A percentile compares a stretch with the other conserved stretches of the same genome.
Conservation (phyloP, 1,284 basidiomycete genomes). For the Irpex sp. region DNA sequence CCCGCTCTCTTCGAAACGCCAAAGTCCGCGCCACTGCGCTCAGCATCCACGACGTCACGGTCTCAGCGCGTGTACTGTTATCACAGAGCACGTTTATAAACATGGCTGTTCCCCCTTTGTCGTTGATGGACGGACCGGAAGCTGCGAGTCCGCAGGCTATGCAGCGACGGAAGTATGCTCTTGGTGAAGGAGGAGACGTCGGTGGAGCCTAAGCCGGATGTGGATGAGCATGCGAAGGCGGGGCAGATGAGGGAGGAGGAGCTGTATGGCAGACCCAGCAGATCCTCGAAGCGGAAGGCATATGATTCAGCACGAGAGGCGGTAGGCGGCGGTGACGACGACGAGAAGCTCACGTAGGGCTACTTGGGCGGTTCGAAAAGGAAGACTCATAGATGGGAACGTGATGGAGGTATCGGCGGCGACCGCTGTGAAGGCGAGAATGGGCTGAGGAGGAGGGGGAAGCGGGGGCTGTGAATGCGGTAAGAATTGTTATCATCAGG, state of each 20-base stretch:
- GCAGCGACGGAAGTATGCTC: slow-evolving; percentile 47
- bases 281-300: slow-evolving; percentile 18
- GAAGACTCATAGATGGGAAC: background rate
- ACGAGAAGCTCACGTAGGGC: background rate
- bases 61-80: too few relatives aligned
- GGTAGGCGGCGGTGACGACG: background rate
- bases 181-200: slow-evolving; percentile 27
- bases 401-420: background rate
- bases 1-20: too few relatives aligned
- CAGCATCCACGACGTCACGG: slow-evolving; percentile 16
- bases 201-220: slow-evolving; percentile 38
- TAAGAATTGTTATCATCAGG: background rate
- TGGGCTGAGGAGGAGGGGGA: background rate
- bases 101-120: slow-evolving; percentile 18
- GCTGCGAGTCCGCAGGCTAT: slow-evolving; percentile 29
- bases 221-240: slow-evolving; percentile 27
- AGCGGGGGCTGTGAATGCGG: slow-evolving; percentile 1
- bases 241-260: slow-evolving; percentile 5
- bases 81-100: too few relatives aligned
- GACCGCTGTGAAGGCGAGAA: too few relatives aligned
- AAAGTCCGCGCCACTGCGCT: background rate
- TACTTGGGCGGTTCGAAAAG: background rate
- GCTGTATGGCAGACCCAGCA: background rate
- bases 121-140: too few relatives aligned
- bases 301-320: background rate